Evolutionary conservation across 768 basidiomycete genomes (phyloP).

Genomic region (Melanogaster broomeanus): DNA sequence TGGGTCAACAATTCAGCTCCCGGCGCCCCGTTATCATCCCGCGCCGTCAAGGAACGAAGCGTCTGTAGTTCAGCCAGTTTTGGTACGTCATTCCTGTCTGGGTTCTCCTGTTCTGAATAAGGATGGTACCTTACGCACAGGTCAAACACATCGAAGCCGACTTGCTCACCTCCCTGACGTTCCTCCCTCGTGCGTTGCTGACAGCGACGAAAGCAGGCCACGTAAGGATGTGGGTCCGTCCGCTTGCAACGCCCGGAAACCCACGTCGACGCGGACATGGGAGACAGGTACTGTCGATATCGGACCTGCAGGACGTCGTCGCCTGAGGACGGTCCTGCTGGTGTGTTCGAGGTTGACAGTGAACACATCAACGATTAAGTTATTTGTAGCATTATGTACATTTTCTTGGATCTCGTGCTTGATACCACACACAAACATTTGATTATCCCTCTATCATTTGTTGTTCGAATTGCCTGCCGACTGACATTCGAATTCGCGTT

Average conservation of each 20-base stretch:
- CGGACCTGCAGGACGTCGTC: constrained; percentile 30
- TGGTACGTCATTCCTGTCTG: constrained; percentile 49
- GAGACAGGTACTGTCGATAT: constrained; percentile 32
- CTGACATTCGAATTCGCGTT: background rate
- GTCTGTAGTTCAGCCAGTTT: constrained; percentile 85
- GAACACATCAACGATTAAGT: background rate
- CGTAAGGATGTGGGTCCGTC: constrained; percentile 84
- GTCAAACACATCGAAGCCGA: constrained; percentile 83
- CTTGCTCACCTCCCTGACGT: constrained; percentile 69
- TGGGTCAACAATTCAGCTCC: constrained; percentile 58
- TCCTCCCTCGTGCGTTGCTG: constrained; percentile 76
- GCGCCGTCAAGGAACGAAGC: constrained; percentile 91
- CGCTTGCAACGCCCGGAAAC: constrained; percentile 46
- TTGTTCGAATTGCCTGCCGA: background rate
- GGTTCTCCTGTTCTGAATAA: background rate
- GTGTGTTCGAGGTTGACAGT: background rate
- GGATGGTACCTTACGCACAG: constrained; percentile 38
- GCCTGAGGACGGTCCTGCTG: constrained; percentile 1
- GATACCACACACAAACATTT: constrained; percentile 2
- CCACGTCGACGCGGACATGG: constrained; percentile 28
- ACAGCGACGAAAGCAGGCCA: constrained; percentile 78
- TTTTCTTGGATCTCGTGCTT: constrained; percentile 6
- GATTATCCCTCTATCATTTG: background rate
- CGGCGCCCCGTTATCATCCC: constrained; percentile 68
- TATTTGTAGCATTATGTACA: constrained; percentile 13